phyloP scores from a whole-genome alignment of 1,284 basidiomycete genomes.

The Ceratobasidium sp. region DNA sequence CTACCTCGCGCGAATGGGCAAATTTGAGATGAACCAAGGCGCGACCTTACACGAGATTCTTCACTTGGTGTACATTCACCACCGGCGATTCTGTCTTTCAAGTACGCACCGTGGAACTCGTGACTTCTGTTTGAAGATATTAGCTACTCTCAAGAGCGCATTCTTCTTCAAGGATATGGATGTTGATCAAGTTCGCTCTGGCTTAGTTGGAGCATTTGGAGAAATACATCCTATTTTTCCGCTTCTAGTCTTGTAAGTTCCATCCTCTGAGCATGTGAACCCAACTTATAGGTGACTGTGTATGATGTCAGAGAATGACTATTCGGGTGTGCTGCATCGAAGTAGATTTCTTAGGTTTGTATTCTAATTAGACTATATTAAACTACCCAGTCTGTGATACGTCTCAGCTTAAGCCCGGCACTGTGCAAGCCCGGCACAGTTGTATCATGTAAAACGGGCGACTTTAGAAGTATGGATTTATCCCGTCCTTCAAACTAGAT shows the following conservation, averaged over 20 bases:
- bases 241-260: not conserved
- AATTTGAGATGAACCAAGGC: slow-evolving; percentile 3
- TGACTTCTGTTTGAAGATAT: not conserved
- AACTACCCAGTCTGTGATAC: too few relatives aligned
- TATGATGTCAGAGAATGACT: not conserved
- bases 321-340: not conserved
- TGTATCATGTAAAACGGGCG: too few relatives aligned
- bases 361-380: too few relatives aligned
- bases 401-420: too few relatives aligned
- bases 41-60: not conserved
- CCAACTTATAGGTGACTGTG: not conserved
- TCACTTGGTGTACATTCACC: not conserved
- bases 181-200: not conserved
- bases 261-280: not conserved
- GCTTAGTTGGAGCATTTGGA: not conserved
- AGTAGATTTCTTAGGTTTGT: too few relatives aligned
- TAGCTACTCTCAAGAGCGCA: not conserved
- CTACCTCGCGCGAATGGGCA: not conserved
- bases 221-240: not conserved
- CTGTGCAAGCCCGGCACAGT: too few relatives aligned
- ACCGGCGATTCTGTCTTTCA: not conserved
- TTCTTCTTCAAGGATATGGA: not conserved
- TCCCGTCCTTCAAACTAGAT: too few relatives aligned
- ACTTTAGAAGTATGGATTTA: too few relatives aligned
- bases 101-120: not conserved